Conservation (phyloP, 2,329 filamentous ascomycete genomes). For the Monilinia fructigena region DNA sequence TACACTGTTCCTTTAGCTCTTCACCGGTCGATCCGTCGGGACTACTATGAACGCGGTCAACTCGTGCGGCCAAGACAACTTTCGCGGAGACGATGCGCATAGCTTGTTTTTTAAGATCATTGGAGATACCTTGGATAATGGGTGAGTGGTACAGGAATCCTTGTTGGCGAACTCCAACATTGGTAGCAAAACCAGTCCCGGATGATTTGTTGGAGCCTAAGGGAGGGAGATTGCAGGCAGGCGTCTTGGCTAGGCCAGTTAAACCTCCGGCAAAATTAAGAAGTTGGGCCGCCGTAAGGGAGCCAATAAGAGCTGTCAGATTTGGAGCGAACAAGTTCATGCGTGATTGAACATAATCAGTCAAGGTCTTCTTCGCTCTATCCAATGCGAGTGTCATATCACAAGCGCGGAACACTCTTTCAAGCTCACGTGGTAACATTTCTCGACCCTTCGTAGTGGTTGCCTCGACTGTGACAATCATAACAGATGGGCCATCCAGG, state of each 20-base stretch:
- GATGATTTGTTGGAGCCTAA: conserved; percentile 87
- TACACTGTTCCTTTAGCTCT: conserved; percentile 75
- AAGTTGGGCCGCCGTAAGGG: conserved; percentile 91
- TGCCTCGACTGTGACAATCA: conserved; percentile 94
- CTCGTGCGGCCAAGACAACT: conserved; percentile 86
- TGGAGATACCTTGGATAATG: conserved; percentile 80
- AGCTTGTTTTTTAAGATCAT: conserved; percentile 85
- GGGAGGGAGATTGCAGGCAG: conserved; percentile 86
- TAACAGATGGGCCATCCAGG: conserved; percentile 83
- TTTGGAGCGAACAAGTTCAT: conserved; percentile 98
- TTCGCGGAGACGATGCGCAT: conserved; percentile 95
- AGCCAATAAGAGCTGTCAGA: conserved; percentile 84
- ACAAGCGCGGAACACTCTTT: conserved; percentile 73
- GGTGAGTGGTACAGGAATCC: conserved; percentile 92
- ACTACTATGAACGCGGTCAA: conserved; percentile 80
- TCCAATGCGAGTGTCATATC: conserved; percentile 87
- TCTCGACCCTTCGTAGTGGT: conserved; percentile 82
- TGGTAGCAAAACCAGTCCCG: conserved; percentile 80
- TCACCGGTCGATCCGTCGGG: conserved; percentile 81
- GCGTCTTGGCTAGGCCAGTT: conserved; percentile 84
- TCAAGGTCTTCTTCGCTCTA: conserved; percentile 79
- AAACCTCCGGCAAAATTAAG: conserved; percentile 91
- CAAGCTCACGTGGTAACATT: conserved; percentile 72
- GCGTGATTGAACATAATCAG: conserved; percentile 91
- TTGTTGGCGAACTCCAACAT: conserved; percentile 85